Conservation (phyloP, 495 filamentous ascomycete species). For the Amorphotheca resinae region DNA sequence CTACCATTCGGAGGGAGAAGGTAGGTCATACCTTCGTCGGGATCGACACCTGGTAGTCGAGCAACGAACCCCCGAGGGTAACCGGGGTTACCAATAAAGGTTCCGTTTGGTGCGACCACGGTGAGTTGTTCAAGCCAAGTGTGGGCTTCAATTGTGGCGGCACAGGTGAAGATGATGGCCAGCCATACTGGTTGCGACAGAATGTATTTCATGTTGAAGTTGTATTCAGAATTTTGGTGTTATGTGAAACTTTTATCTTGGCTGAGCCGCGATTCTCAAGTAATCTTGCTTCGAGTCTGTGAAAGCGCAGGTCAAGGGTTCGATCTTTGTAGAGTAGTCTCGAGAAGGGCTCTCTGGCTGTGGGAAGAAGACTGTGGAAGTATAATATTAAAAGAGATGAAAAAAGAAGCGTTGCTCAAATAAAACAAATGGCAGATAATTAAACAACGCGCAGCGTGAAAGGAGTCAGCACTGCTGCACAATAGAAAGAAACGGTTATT, state of each 20-base stretch:
- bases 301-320: too few relatives aligned
- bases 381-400: too few relatives aligned
- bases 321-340: not conserved
- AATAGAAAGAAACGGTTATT: conserved; percentile 1
- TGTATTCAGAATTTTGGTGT: not conserved
- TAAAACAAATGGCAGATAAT: conserved; percentile 13
- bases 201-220: conserved; percentile 4
- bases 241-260: not conserved
- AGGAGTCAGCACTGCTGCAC: conserved; percentile 4
- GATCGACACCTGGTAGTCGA: conserved; percentile 35
- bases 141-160: conserved; percentile 8
- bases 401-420: too few relatives aligned
- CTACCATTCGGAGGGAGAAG: conserved; percentile 39
- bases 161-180: conserved; percentile 4
- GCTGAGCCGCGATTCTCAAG: conserved; percentile 8
- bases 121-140: conserved; percentile 61
- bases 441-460: conserved; percentile 16
- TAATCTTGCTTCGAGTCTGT: conserved; percentile 1
- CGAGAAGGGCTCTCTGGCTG: not conserved
- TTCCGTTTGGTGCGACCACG: conserved; percentile 60
- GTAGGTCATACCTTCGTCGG: conserved; percentile 37
- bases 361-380: not conserved
- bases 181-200: not conserved
- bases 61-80: conserved; percentile 50
- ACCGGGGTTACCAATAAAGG: conserved; percentile 55